A percentile compares a stretch with the other conserved stretches of the same genome.
Conservation (phyloP, 1,284 basidiomycete species). For the Takashimella tepidaria region DNA sequence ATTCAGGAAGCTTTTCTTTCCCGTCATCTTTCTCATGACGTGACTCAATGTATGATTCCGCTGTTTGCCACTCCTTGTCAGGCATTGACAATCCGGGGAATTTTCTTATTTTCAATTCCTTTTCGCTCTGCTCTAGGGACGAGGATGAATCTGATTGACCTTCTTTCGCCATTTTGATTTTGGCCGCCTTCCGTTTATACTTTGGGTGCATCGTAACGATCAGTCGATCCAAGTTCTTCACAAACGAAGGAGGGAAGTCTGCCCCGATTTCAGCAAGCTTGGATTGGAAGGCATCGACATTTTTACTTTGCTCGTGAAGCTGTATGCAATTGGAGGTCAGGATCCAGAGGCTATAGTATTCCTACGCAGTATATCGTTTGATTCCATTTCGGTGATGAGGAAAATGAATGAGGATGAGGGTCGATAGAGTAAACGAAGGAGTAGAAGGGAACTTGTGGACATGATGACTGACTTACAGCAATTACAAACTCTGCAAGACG, state of each 20-base stretch:
- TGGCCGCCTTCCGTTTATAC: slow-evolving; percentile 71
- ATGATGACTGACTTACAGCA: slow-evolving; percentile 43
- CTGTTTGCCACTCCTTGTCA: slow-evolving; percentile 58
- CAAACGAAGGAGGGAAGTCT: slow-evolving; percentile 80
- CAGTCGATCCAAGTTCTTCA: slow-evolving; percentile 88
- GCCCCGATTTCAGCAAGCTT: slow-evolving; percentile 77
- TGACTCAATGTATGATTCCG: slow-evolving; percentile 51
- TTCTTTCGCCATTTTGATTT: slow-evolving; percentile 34
- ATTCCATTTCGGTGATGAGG: too few species aligned
- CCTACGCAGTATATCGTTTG: too few species aligned
- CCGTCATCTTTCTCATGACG: slow-evolving; percentile 48
- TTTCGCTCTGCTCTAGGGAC: slow-evolving; percentile 46
- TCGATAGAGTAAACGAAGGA: too few species aligned
- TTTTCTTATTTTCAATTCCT: slow-evolving; percentile 71
- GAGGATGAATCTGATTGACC: not conserved
- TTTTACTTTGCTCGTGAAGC: slow-evolving; percentile 77
- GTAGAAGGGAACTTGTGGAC: too few species aligned
- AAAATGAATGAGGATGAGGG: too few species aligned
- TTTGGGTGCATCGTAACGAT: slow-evolving; percentile 94
- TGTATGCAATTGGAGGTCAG: slow-evolving; percentile 14
- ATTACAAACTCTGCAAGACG: slow-evolving; percentile 94
- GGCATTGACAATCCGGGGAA: slow-evolving; percentile 89
- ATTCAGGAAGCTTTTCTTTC: slow-evolving; percentile 53
- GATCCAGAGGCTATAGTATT: too few species aligned
- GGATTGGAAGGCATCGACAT: slow-evolving; percentile 61